Conservation (phyloP, 2,329 filamentous ascomycete species). For the Alternaria arbusti region DNA sequence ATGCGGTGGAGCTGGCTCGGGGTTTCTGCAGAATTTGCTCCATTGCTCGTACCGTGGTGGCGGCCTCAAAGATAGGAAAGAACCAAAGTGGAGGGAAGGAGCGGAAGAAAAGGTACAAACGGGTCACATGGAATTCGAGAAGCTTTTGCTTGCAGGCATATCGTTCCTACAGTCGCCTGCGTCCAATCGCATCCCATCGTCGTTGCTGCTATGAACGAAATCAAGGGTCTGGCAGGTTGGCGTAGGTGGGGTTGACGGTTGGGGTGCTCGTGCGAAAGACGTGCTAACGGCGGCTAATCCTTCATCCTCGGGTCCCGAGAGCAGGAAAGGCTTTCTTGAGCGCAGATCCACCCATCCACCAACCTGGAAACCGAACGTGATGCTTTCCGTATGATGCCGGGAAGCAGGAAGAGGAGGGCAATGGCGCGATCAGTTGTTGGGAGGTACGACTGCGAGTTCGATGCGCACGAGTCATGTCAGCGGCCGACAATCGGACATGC, state of each 20-base stretch:
- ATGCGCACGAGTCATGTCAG: not conserved
- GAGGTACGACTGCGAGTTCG: not conserved
- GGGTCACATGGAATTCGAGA: not conserved
- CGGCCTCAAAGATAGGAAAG: not conserved
- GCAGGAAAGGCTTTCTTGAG: not conserved
- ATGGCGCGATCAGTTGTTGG: not conserved
- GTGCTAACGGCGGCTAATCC: not conserved
- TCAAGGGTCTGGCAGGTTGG: not conserved
- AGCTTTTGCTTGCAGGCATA: not conserved
- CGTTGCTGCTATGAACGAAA: not conserved
- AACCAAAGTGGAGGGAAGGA: not conserved
- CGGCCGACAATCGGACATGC: not conserved
- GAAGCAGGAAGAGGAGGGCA: not conserved
- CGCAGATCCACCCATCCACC: not conserved
- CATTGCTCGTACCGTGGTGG: conserved; percentile 4
- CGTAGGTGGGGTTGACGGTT: not conserved
- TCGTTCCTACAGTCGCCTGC: not conserved
- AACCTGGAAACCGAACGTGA: not conserved
- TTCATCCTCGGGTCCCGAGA: conserved; percentile 1
- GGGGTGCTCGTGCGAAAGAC: not conserved
- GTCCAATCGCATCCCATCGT: not conserved
- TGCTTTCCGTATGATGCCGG: not conserved
- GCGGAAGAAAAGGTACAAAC: not conserved
- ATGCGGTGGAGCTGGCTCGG: not conserved
- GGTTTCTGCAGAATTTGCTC: not conserved